Evolutionary conservation across 2,329 filamentous ascomycete species (phyloP), one percentile per base, ranked within the genome.

Genomic region (Scedosporium dehoogii): DNA sequence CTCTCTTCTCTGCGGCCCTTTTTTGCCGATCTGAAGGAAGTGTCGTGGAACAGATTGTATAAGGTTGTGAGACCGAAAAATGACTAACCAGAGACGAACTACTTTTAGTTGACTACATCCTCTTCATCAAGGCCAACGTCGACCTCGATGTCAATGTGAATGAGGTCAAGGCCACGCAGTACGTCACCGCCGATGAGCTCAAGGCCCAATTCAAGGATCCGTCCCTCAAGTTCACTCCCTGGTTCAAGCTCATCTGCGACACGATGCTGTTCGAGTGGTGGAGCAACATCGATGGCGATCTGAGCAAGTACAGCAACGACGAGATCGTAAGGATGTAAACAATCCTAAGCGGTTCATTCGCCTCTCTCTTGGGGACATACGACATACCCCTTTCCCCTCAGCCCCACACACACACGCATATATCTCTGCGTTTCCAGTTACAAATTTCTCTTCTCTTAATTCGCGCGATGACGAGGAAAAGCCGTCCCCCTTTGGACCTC

Each of bases 191-290:
- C 48, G 87, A 92, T 25, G 87, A 92, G 69, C 81, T 99, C 67
- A 94, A 91, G 81, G 73, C 82, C 68, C 90, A 93, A 82, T 97
- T 99, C 75, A 79, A 87, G 70, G 88, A 97, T 71, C 85, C 89
- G 3, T 81, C 77, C 61, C 81, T 96, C 69, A 89, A 88, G 70
- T 97, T 97, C 75, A 99, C 94, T 0, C 94, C 94, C 1, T 99
- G 94, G 94, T 99, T 99, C 81, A 96, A 96, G 82, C 87, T 99
- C 68, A 97, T 99, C 72, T 99, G 94, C 82, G 84, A 97, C 75
- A 92, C 91, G 58, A 92, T 97, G 90, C 84, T 99, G 51, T 99
- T 96, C 70, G 89, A 97, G 75, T 99, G 94, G 94, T 99, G 94
- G 94, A 81, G 87, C 71, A 86, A 90, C 76, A 83, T 97, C 63